These are phyloP conservation scores for Lentinus brumalis DNA, from an alignment of 768 basidiomycete species.

Conservation along the genomic window DNA sequence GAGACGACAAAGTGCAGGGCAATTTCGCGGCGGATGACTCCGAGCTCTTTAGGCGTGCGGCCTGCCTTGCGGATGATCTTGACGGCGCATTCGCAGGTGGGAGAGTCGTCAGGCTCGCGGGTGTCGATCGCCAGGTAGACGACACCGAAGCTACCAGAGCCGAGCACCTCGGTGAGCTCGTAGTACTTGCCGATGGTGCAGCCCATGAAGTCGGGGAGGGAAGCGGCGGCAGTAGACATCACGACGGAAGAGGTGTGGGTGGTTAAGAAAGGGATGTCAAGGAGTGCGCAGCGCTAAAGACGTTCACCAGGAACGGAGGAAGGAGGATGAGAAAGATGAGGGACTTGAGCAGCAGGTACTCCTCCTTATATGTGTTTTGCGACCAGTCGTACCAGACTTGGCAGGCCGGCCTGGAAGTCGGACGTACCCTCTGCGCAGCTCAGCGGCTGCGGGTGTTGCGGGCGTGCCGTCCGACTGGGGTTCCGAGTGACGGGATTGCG, in stretches of 20 bases:
- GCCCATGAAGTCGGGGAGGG: constrained; percentile 90
- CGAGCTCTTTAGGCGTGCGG: constrained; percentile 6
- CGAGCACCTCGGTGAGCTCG: constrained; percentile 4
- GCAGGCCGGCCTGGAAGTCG: too few relatives aligned
- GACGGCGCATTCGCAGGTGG: constrained; percentile 1
- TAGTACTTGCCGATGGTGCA: constrained; percentile 30
- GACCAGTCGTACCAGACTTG: too few relatives aligned
- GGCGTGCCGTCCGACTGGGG: too few relatives aligned
- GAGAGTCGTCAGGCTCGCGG: neutral
- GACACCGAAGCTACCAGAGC: constrained; percentile 9
- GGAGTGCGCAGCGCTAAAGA: neutral
- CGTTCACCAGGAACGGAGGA: neutral
- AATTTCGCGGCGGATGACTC: constrained; percentile 57
- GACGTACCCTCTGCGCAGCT: too few relatives aligned
- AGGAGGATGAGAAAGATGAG: neutral
- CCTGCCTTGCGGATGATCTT: constrained; percentile 36
- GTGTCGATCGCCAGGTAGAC: constrained; percentile 10
- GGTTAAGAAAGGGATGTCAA: neutral
- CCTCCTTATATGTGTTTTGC: too few relatives aligned
- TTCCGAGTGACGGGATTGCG: too few relatives aligned
- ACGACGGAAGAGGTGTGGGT: neutral
- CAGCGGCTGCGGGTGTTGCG: too few relatives aligned
- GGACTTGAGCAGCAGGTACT: neutral
- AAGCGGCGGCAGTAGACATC: constrained; percentile 80
- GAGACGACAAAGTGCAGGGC: constrained; percentile 53